Evolutionary conservation across 129 eudicot genomes (phyloP).

Genomic region (Flaveria ramosissima): DNA sequence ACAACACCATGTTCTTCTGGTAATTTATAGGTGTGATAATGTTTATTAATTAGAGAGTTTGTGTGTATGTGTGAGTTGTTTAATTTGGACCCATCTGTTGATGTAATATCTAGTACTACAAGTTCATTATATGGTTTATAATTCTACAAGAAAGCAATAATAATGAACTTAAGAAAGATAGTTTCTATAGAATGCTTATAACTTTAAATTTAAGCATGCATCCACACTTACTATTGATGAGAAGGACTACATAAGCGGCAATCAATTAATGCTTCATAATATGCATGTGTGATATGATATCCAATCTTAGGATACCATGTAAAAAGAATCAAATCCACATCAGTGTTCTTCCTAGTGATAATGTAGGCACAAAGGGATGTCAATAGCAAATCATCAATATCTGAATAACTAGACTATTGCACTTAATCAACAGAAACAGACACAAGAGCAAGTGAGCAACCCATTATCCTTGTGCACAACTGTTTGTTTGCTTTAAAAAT

Average conservation of each 20-base stretch:
- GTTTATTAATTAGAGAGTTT: not conserved
- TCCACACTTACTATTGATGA: not conserved
- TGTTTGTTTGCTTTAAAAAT: constrained; percentile 18
- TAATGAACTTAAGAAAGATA: not conserved
- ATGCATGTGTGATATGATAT: not conserved
- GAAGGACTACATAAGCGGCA: not conserved
- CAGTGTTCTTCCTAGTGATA: not conserved
- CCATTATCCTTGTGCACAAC: constrained; percentile 7
- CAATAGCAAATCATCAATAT: constrained; percentile 6
- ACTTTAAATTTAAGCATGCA: constrained; percentile 7
- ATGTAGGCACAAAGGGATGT: not conserved
- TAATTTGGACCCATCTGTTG: not conserved
- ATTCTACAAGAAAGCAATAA: not conserved
- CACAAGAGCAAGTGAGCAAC: constrained; percentile 3
- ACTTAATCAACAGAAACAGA: not conserved
- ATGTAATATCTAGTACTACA: constrained; percentile 19
- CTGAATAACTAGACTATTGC: constrained; percentile 5
- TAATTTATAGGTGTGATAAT: not conserved
- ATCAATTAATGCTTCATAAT: not conserved
- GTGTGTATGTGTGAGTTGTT: not conserved
- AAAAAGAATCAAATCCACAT: not conserved
- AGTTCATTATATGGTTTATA: not conserved
- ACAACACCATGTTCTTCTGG: not conserved
- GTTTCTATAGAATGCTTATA: not conserved
- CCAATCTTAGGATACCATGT: not conserved